phyloP scores from a whole-genome alignment of 2,329 filamentous ascomycete genomes.

The Aspergillus novoparasiticus region DNA sequence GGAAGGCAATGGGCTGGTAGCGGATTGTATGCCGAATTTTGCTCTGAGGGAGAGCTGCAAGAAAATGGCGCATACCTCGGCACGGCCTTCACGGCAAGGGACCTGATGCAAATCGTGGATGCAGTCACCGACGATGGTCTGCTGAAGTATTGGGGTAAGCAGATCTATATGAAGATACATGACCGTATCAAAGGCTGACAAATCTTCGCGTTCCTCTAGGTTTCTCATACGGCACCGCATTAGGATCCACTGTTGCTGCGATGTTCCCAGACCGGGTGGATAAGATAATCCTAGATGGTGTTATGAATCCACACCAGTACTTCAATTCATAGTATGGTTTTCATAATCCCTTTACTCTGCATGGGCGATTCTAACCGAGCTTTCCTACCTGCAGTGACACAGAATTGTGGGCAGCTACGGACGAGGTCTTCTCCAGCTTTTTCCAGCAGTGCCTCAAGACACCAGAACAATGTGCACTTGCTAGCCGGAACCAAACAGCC shows the following conservation, averaged over 20 bases:
- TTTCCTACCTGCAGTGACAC: background rate
- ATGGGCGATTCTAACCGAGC: background rate
- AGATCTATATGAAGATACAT: background rate
- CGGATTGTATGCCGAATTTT: conserved; percentile 8
- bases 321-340: conserved; percentile 2
- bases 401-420: background rate
- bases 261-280: conserved; percentile 46
- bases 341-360: too few species aligned
- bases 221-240: conserved; percentile 28
- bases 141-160: conserved; percentile 28
- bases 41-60: conserved; percentile 14
- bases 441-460: background rate
- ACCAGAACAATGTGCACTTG: background rate
- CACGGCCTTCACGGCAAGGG: conserved; percentile 49
- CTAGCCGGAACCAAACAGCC: background rate
- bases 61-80: conserved; percentile 43
- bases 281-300: conserved; percentile 42
- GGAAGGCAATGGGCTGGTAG: conserved; percentile 8
- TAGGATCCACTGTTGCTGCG: conserved; percentile 35
- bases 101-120: conserved; percentile 50
- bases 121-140: conserved; percentile 46
- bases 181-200: background rate
- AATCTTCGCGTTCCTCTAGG: background rate
- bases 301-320: conserved; percentile 26
- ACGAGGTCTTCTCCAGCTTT: background rate